Evolutionary conservation across 2,329 filamentous ascomycete genomes (phyloP).

Genomic region (Ceratocystis ficicola): DNA sequence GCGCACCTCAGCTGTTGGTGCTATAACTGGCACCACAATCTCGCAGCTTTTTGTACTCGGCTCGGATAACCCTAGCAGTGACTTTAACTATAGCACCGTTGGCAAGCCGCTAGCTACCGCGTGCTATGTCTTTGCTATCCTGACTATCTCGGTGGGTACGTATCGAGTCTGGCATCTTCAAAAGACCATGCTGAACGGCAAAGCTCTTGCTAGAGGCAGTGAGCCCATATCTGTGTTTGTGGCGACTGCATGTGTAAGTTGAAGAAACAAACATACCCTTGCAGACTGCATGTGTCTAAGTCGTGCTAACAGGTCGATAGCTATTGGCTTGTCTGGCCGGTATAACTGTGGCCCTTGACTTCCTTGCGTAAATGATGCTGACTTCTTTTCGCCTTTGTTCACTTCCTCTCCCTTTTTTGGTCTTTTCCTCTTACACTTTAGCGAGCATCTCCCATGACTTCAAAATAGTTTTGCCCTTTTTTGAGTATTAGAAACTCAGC

Average conservation of each 20-base stretch:
- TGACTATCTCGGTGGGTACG: constrained; percentile 28
- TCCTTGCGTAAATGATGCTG: background rate
- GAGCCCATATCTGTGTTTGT: constrained; percentile 14
- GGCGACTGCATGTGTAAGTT: constrained; percentile 11
- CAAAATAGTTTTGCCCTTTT: background rate
- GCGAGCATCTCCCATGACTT: background rate
- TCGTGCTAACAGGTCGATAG: background rate
- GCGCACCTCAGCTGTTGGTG: constrained; percentile 55
- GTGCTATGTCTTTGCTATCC: constrained; percentile 33
- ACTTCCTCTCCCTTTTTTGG: background rate
- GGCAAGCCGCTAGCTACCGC: constrained; percentile 45
- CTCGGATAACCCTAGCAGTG: constrained; percentile 24
- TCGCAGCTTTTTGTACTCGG: constrained; percentile 54
- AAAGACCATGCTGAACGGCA: constrained; percentile 27
- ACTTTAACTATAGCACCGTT: constrained; percentile 47
- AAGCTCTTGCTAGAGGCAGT: constrained; percentile 28
- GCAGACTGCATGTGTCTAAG: background rate
- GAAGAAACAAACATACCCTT: background rate
- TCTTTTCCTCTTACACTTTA: background rate
- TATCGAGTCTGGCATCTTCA: constrained; percentile 29
- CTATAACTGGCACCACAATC: constrained; percentile 52
- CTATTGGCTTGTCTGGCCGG: background rate
- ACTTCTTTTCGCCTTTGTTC: background rate
- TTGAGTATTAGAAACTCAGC: background rate
- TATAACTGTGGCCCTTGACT: constrained; percentile 2